A percentile compares a stretch with the other conserved stretches of the same genome.
phyloP scores from a whole-genome alignment of 345 rosid genomes.

The Lepidium didymum region DNA sequence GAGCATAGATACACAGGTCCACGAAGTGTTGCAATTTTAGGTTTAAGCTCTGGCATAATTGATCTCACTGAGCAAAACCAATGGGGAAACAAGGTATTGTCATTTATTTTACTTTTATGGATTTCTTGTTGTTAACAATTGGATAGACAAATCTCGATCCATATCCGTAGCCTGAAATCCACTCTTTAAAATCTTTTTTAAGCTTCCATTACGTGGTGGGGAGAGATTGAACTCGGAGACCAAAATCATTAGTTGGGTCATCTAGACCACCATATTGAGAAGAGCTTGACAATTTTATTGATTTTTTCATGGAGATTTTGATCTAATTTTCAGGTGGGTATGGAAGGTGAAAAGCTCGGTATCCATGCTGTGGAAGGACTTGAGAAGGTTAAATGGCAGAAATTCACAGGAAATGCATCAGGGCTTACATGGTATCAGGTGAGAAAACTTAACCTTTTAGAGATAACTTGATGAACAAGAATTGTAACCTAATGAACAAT shows the following conservation, averaged over 20 bases:
- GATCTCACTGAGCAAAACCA: slow-evolving; percentile 48
- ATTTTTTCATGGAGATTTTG: not conserved
- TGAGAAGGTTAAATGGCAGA: slow-evolving; percentile 43
- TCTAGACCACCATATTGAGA: too few species aligned
- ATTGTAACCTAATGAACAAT: not conserved
- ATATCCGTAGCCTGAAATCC: too few species aligned
- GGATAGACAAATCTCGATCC: too few species aligned
- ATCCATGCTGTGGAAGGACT: slow-evolving; percentile 46
- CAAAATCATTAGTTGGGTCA: too few species aligned
- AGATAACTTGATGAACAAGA: not conserved
- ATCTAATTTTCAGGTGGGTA: slow-evolving; percentile 46
- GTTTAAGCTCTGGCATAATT: slow-evolving; percentile 74
- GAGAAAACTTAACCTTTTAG: not conserved
- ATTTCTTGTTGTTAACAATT: not conserved
- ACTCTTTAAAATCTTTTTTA: too few species aligned
- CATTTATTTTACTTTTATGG: not conserved
- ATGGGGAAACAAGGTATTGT: slow-evolving; percentile 77
- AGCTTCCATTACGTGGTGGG: too few species aligned
- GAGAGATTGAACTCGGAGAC: too few species aligned
- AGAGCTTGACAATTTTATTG: too few species aligned
- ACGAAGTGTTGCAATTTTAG: slow-evolving; percentile 57
- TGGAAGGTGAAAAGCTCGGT: slow-evolving; percentile 53
- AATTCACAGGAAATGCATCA: slow-evolving; percentile 26
- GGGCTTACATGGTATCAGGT: slow-evolving; percentile 89
- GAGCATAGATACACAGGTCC: slow-evolving; percentile 88